Conservation (phyloP, 495 filamentous ascomycete genomes). For the Margaritispora aquatica region DNA sequence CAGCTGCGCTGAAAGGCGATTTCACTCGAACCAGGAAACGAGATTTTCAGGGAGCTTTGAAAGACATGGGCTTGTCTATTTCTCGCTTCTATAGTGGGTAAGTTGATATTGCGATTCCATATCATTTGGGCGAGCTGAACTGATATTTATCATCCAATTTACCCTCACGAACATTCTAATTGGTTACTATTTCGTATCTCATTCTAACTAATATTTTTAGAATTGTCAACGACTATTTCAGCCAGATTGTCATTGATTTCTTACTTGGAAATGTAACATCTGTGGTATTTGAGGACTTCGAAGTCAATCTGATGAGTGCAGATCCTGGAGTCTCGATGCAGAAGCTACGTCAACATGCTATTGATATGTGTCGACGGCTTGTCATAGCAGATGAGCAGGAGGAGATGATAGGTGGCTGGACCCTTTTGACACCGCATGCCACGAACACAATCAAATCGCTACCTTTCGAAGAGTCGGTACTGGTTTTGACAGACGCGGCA, state of each 20-base stretch:
- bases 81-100: constrained; percentile 61
- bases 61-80: constrained; percentile 86
- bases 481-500: constrained; percentile 78
- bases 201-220: constrained; percentile 37
- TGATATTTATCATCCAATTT: too few relatives aligned
- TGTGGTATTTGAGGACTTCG: constrained; percentile 84
- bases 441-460: constrained; percentile 56
- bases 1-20: constrained; percentile 90
- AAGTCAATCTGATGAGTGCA: constrained; percentile 76
- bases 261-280: constrained; percentile 82
- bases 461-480: constrained; percentile 77
- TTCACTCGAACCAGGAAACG: constrained; percentile 87
- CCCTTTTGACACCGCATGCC: constrained; percentile 56
- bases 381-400: constrained; percentile 78
- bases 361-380: constrained; percentile 77
- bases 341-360: constrained; percentile 78
- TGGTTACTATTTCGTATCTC: too few relatives aligned
- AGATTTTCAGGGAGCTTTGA: constrained; percentile 84
- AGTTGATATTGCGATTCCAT: too few relatives aligned
- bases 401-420: constrained; percentile 82
- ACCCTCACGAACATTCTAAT: too few relatives aligned
- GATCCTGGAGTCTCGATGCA: constrained; percentile 83
- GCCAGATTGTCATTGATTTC: constrained; percentile 90
- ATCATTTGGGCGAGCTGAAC: too few relatives aligned
- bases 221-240: constrained; percentile 94